Conservation (phyloP, 1,284 basidiomycete species). For the Ustilago tritici region DNA sequence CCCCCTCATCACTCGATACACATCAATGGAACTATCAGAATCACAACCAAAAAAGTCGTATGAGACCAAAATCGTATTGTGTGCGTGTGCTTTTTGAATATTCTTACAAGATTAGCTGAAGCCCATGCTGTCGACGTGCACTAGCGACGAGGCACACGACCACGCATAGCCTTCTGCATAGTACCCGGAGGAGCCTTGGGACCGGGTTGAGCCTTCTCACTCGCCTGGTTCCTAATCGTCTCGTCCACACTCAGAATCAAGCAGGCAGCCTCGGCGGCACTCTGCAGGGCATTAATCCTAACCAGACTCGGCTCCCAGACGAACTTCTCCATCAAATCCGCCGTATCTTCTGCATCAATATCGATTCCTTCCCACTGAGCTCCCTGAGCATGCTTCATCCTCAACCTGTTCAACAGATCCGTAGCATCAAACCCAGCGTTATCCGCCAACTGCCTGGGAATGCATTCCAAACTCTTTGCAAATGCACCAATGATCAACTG, state of each 20-base stretch:
- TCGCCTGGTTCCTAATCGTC: constrained; percentile 66
- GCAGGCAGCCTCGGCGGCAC: constrained; percentile 95
- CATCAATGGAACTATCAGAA: neutral
- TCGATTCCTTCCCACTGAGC: constrained; percentile 92
- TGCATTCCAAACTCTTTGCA: constrained; percentile 95
- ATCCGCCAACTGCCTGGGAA: constrained; percentile 97
- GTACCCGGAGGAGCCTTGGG: constrained; percentile 64
- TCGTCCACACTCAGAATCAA: constrained; percentile 75
- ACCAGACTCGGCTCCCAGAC: constrained; percentile 98
- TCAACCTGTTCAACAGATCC: constrained; percentile 94
- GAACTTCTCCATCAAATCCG: constrained; percentile 94
- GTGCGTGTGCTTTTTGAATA: neutral
- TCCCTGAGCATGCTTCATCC: constrained; percentile 93
- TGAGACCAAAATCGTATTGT: neutral
- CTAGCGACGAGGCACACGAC: constrained; percentile 49
- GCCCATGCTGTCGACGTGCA: neutral
- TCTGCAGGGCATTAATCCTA: constrained; percentile 93
- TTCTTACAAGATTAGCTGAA: neutral
- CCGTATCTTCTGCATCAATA: constrained; percentile 87
- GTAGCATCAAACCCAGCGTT: constrained; percentile 98
- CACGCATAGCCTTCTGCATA: constrained; percentile 65
- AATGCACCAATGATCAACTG: constrained; percentile 96
- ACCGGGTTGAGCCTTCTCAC: constrained; percentile 58
- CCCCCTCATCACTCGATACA: neutral
- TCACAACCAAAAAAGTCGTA: neutral